A percentile compares a stretch with the other conserved stretches of the same genome.
These are phyloP conservation scores for Anthostomella pinea DNA, from an alignment of 2,329 filamentous ascomycete species.

Conservation along the genomic window DNA sequence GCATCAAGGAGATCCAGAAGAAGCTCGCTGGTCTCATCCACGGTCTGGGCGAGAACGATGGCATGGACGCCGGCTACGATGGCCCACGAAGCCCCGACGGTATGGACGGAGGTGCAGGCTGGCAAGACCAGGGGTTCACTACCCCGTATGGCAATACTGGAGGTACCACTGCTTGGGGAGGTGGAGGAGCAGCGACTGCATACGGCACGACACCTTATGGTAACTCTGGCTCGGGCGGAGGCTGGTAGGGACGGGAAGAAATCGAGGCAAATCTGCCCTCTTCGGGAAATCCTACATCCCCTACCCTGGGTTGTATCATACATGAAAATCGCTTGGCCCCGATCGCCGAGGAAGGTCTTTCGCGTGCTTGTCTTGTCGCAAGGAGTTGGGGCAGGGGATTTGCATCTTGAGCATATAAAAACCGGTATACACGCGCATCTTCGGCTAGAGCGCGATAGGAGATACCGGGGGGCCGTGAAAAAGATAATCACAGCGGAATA, in stretches of 20 bases:
- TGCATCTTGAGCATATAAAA: conserved; percentile 4
- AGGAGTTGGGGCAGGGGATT: conserved; percentile 19
- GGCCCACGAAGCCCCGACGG: conserved; percentile 65
- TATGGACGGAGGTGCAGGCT: conserved; percentile 56
- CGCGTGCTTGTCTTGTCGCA: conserved; percentile 8
- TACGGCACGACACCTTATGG: conserved; percentile 48
- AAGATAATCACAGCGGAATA: too few species aligned
- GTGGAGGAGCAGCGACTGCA: conserved; percentile 37
- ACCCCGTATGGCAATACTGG: conserved; percentile 63
- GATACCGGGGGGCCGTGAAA: too few species aligned
- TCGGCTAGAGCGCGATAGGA: too few species aligned
- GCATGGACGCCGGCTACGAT: conserved; percentile 58
- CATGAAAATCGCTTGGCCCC: conserved; percentile 3
- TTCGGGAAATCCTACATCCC: background rate
- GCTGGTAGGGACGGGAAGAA: conserved; percentile 37
- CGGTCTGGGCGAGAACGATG: conserved; percentile 52
- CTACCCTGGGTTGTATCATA: conserved; percentile 17
- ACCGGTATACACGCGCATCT: background rate
- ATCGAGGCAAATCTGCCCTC: too few species aligned
- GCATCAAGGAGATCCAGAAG: conserved; percentile 82
- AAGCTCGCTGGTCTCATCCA: conserved; percentile 82
- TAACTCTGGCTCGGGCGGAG: conserved; percentile 49
- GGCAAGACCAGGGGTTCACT: conserved; percentile 64
- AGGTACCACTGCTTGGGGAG: conserved; percentile 64
- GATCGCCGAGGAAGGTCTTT: conserved; percentile 3